Conservation (phyloP, 2,329 filamentous ascomycete species). For the Penicillium frequentans region DNA sequence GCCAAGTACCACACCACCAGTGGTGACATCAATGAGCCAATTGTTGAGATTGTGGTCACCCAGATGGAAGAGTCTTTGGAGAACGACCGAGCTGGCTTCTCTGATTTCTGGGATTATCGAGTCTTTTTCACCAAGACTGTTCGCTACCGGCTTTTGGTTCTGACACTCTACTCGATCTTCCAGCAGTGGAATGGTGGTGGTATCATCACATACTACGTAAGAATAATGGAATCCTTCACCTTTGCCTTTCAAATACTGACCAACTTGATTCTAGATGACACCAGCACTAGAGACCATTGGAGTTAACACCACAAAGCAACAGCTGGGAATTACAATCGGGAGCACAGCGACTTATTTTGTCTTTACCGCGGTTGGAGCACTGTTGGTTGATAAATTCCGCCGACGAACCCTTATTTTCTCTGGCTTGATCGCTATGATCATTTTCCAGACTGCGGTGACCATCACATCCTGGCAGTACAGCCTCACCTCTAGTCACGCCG, state of each 20-base stretch:
- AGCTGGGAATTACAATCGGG: slow-evolving; percentile 47
- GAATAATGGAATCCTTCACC: background rate
- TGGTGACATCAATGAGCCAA: slow-evolving; percentile 40
- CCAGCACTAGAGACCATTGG: slow-evolving; percentile 46
- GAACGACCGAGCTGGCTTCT: slow-evolving; percentile 37
- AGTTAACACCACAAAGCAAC: slow-evolving; percentile 37
- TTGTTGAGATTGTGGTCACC: slow-evolving; percentile 43
- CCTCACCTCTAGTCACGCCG: slow-evolving; percentile 28
- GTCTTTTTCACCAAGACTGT: slow-evolving; percentile 49
- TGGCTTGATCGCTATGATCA: slow-evolving; percentile 45
- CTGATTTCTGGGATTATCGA: slow-evolving; percentile 47
- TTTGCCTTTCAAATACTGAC: background rate
- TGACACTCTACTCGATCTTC: slow-evolving; percentile 49
- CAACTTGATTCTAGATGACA: slow-evolving; percentile 21
- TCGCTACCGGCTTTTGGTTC: slow-evolving; percentile 45
- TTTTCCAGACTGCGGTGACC: slow-evolving; percentile 48
- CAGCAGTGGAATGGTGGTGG: slow-evolving; percentile 51
- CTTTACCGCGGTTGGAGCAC: slow-evolving; percentile 46
- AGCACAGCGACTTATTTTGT: slow-evolving; percentile 49
- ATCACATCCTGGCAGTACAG: slow-evolving; percentile 51
- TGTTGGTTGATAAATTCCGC: slow-evolving; percentile 45
- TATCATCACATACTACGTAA: slow-evolving; percentile 47
- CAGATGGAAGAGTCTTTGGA: slow-evolving; percentile 50
- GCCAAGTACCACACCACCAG: slow-evolving; percentile 46
- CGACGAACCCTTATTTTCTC: slow-evolving; percentile 49